phyloP scores from a whole-genome alignment of 1,284 basidiomycete species.

The Apiotrichum akiyoshidainum region DNA sequence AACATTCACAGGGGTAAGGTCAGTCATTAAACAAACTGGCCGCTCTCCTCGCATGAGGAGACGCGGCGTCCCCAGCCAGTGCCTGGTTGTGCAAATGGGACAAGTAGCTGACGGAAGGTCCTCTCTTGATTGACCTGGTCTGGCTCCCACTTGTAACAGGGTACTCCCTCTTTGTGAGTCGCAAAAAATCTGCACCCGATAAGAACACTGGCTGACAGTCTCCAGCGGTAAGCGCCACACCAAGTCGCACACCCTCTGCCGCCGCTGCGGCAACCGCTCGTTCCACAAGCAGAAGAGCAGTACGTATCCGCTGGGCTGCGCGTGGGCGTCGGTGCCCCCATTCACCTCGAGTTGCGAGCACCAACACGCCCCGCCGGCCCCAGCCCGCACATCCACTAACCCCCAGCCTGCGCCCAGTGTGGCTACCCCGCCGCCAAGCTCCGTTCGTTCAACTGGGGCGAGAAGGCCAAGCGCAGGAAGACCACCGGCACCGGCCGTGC shows the following conservation, averaged over 20 bases:
- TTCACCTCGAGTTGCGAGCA: background rate
- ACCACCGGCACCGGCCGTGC: conserved; percentile 94
- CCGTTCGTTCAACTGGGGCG: conserved; percentile 95
- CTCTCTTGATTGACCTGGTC: conserved; percentile 61
- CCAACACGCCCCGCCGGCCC: too few species aligned
- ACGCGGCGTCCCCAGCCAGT: background rate
- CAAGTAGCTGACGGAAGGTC: conserved; percentile 47
- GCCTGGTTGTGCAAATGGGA: conserved; percentile 3
- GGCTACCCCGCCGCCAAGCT: conserved; percentile 95
- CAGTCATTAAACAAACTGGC: conserved; percentile 8
- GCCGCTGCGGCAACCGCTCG: conserved; percentile 85
- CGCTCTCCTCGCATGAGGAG: conserved; percentile 1
- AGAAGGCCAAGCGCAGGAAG: conserved; percentile 99
- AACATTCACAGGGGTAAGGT: conserved; percentile 19
- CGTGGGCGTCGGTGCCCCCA: background rate
- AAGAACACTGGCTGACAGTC: conserved; percentile 9
- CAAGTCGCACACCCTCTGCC: conserved; percentile 96
- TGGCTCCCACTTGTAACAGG: conserved; percentile 56
- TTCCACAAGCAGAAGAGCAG: conserved; percentile 98
- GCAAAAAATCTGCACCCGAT: too few species aligned
- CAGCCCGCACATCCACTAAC: conserved; percentile 4
- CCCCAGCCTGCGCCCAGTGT: conserved; percentile 83
- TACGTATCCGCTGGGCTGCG: conserved; percentile 51
- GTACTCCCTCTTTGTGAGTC: conserved; percentile 80
- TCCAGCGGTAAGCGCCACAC: conserved; percentile 87